Evolutionary conservation across 768 basidiomycete species (phyloP), one percentile per base, ranked within the genome.

Genomic region (Tricholoma bakamatsutake): DNA sequence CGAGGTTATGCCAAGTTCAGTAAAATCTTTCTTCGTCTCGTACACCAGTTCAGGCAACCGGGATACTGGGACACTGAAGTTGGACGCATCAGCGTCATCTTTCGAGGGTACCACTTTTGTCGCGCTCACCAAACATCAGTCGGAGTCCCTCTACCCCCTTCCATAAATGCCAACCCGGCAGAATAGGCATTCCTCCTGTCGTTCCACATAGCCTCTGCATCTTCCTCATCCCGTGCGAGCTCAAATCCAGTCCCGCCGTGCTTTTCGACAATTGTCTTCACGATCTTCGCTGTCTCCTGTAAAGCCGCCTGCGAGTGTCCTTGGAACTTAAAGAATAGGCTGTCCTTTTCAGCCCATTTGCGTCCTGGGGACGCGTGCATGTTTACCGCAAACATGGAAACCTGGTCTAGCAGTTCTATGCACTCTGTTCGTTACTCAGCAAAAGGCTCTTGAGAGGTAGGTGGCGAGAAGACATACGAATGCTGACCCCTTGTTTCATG

Each of bases 261-360:
- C 64, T 79, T 81, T 66, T 76, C 74, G 10, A 81, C 76, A 31
- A 91, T 74, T 50, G 69, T 71, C 60, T 82, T 73, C 24, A 87
- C 83, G 13, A 85, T 74, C 4, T 73, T 70, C 0, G 85, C 80
- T 0, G 84, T 82, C 60, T 88, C 87, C 2, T 73, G 66, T n/a
- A 91, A 70, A 2, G 84, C 78, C 1, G 76, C 71, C 1, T 74
- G 71, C 1, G 84, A 80, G 8, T 84, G 78, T 11, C 89, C 89
- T 62, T 92, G 89, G 68, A 96, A 84, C 67, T 93, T 92, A 79
- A 96, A 88, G 73, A 92, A 91, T 10, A 96, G 76, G 18, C 80
- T 82, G 66, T 92, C 89, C 28, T 72, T 74, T 53, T 79, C 81
- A 1, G 80, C 79, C 70, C 84, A 91, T 57, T 77, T 77, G 40